Percentiles rank a stretch among this genome's conserved stretches.
Evolutionary conservation across 768 basidiomycete genomes (phyloP).

Genomic region (Chalciporus pseudorubinellus): DNA sequence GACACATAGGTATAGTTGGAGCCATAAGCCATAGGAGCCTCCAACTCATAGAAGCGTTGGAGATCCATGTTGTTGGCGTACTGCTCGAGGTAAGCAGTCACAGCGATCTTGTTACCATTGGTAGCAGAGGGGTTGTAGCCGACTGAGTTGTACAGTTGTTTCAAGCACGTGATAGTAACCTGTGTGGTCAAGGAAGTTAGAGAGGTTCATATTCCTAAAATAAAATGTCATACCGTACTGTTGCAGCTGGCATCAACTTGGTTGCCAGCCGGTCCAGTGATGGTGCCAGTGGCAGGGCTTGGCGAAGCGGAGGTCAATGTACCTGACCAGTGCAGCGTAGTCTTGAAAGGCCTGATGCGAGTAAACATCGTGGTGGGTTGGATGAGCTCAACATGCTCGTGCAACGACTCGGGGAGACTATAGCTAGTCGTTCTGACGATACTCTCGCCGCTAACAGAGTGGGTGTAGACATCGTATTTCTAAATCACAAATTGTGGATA

Average conservation of each 20-base stretch:
- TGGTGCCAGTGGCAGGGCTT: slow-evolving; percentile 11
- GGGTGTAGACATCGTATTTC: slow-evolving; percentile 63
- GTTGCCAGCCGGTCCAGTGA: slow-evolving; percentile 33
- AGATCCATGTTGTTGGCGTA: slow-evolving; percentile 55
- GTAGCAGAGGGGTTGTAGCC: slow-evolving; percentile 43
- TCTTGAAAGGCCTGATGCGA: slow-evolving; percentile 42
- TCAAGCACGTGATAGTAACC: slow-evolving; percentile 53
- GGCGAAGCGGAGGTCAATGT: not conserved
- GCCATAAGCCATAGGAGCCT: slow-evolving; percentile 46
- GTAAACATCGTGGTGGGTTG: slow-evolving; percentile 73
- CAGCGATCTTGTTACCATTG: slow-evolving; percentile 49
- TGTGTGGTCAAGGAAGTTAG: not conserved
- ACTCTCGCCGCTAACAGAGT: slow-evolving; percentile 49
- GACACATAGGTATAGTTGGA: slow-evolving; percentile 53
- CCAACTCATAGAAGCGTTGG: slow-evolving; percentile 47
- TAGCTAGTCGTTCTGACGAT: slow-evolving; percentile 68
- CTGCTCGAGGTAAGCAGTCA: slow-evolving; percentile 54
- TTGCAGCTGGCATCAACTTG: slow-evolving; percentile 50
- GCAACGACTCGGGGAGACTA: slow-evolving; percentile 58
- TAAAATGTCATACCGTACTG: slow-evolving; percentile 19
- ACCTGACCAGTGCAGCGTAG: slow-evolving; percentile 37
- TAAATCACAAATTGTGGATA: too few relatives aligned
- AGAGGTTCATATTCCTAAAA: not conserved
- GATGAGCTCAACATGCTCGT: slow-evolving; percentile 61
- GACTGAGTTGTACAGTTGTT: slow-evolving; percentile 53